Base-by-base conservation (phyloP, 106 monocot genomes). In the Phalaenopsis aphrodite region DNA sequence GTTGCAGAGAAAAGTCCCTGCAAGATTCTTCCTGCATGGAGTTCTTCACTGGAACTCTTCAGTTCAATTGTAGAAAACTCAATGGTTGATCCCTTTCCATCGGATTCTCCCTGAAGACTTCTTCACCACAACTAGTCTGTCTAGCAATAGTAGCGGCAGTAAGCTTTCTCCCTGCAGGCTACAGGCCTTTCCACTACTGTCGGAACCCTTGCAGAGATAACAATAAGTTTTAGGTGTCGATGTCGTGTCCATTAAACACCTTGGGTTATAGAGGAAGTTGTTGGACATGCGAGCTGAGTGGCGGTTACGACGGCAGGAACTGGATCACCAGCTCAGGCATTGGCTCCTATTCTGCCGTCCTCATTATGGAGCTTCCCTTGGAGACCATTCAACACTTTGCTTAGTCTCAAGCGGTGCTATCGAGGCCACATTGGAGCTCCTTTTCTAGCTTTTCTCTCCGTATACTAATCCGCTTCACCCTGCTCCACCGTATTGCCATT, bases 211-310 rank as follows among this genome's bases (percentile, higher is more conserved):
- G 30, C 30, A 30, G 30, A 30, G 30, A 30, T 30, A 0, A 30
- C 30, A 30, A 30, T 30, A 30, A 30, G 30, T 30, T 30, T 30
- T 30, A 30, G 30, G 30, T 30, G 30, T 30, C 30, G 30, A 76
- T 76, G 76, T 76, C 76, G 76, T 76, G 76, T 12, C 76, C 76
- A 6, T 46, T 24, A 24, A 74, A 80, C 55, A 57, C 83, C 4
- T 86, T 89, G 81, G 30, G 38, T 16, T 89, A 82, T 82, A 89
- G 86, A 52, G 75, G 55, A 37, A 85, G 69, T 56, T 78, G 83
- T 1, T 88, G 88, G 75, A 76, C 83, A 41, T 85, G 88, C 88
- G 37, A 75, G 42, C 85, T 83, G 2, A 85, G 85, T 83, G 78
- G 73, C 69, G 61, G 30, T 48, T 45, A 72, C 39, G 55, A n/a